A percentile compares a stretch with the other conserved stretches of the same genome.
Evolutionary conservation across 1,139 yeast genomes (phyloP).

Genomic region (Diutina scorzettiae): DNA sequence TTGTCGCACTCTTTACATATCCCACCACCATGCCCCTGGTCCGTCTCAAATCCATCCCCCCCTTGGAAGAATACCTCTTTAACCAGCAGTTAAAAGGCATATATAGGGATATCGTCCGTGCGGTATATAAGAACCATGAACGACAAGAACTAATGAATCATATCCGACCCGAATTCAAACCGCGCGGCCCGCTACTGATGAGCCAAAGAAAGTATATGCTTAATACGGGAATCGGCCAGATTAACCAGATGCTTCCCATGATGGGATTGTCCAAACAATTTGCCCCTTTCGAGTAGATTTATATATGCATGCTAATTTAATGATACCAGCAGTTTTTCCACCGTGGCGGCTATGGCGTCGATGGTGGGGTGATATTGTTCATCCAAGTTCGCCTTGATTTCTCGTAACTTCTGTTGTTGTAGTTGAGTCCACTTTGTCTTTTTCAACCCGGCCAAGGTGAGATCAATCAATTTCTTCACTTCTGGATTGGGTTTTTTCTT

Average conservation of each 20-base stretch:
- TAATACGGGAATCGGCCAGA: conserved; percentile 20
- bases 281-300: not conserved
- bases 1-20: too few species aligned
- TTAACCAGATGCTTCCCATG: conserved; percentile 15
- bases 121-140: conserved; percentile 27
- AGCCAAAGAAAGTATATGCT: conserved; percentile 28
- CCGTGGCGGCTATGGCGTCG: conserved; percentile 9
- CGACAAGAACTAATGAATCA: conserved; percentile 21
- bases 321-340: conserved; percentile 7
- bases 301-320: not conserved
- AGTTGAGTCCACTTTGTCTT: conserved; percentile 7
- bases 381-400: conserved; percentile 8
- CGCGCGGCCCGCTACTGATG: conserved; percentile 17
- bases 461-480: conserved; percentile 8
- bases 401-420: conserved; percentile 9
- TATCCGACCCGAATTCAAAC: conserved; percentile 25
- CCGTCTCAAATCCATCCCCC: conserved; percentile 12
- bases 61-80: conserved; percentile 32
- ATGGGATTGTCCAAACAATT: conserved; percentile 10
- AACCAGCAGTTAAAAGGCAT: conserved; percentile 21
- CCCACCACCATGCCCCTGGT: not conserved
- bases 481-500: conserved; percentile 7
- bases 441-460: conserved; percentile 9
- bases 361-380: conserved; percentile 8
- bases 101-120: conserved; percentile 23